Conservation (phyloP, 106 monocot species). For the Acorus gramineus region DNA sequence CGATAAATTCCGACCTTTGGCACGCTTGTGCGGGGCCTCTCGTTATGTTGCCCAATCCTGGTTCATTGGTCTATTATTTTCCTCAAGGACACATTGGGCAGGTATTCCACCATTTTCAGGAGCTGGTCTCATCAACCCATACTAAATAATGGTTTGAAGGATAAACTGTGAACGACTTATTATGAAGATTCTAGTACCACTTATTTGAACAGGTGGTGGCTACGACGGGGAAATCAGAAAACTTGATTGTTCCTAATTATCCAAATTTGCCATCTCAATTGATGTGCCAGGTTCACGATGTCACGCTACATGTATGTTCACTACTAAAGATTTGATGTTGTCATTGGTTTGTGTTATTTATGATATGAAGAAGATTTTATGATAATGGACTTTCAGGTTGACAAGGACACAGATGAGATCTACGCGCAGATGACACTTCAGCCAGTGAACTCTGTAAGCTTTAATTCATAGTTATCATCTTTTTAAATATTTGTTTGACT, state of each 20-base stretch:
- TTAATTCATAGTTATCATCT: not conserved
- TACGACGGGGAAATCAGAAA: conserved; percentile 51
- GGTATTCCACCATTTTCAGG: conserved; percentile 17
- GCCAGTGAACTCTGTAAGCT: conserved; percentile 83
- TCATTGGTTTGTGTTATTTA: not conserved
- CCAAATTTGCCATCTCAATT: conserved; percentile 76
- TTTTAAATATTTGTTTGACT: not conserved
- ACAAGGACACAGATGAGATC: conserved; percentile 89
- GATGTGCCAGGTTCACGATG: conserved; percentile 74
- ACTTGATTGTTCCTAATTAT: conserved; percentile 68
- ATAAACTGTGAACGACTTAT: no score
- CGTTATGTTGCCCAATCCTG: conserved; percentile 69
- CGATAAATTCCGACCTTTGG: conserved; percentile 87
- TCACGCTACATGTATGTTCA: conserved; percentile 67
- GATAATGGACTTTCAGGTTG: conserved; percentile 45
- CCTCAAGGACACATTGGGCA: conserved; percentile 95
- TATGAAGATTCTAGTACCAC: no score
- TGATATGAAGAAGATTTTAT: conserved; percentile 1
- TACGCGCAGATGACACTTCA: conserved; percentile 95
- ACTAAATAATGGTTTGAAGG: no score
- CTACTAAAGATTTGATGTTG: no score
- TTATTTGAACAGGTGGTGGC: conserved; percentile 50
- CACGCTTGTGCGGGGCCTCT: conserved; percentile 95
- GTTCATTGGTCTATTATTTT: conserved; percentile 82
- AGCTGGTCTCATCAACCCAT: no score